Evolutionary conservation across 768 basidiomycete genomes (phyloP).

Genomic region (Rhodotorula paludigena): DNA sequence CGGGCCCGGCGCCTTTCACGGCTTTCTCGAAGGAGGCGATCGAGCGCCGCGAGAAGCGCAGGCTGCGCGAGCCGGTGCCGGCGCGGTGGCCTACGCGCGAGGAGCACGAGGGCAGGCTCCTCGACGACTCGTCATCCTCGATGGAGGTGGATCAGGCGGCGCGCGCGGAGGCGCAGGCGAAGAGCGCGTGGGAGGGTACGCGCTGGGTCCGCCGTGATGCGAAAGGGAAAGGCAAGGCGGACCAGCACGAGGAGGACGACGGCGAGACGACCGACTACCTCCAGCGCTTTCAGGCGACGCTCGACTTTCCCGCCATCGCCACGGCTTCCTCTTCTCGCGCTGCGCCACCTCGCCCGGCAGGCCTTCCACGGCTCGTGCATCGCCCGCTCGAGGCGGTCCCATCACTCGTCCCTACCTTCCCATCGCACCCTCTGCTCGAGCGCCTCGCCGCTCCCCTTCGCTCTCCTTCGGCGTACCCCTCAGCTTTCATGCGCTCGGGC

Average conservation of each 20-base stretch:
- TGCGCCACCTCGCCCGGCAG: no score
- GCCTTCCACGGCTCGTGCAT: no score
- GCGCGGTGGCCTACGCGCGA: conserved; percentile 32
- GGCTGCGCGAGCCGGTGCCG: conserved; percentile 1
- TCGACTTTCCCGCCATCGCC: background rate
- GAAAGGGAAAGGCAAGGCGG: conserved; percentile 4
- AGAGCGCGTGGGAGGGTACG: background rate
- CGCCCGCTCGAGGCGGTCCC: background rate
- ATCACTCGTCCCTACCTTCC: background rate
- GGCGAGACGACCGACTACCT: background rate
- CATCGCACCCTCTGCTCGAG: conserved; percentile 25
- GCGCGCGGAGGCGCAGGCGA: no score
- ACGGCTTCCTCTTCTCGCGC: background rate
- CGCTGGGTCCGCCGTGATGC: background rate
- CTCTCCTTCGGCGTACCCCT: background rate
- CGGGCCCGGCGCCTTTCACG: background rate
- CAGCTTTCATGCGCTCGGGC: background rate
- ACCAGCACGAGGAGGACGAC: background rate
- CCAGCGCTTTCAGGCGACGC: background rate
- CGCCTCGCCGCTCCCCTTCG: conserved; percentile 14
- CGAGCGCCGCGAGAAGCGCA: background rate
- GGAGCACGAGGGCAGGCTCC: conserved; percentile 11
- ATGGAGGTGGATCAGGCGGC: background rate
- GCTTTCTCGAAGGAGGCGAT: background rate
- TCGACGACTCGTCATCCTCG: no score